Evolutionary conservation across 2,329 filamentous ascomycete genomes (phyloP), one percentile per base, ranked within the genome.

Genomic region (Chrysoporthe cubensis): DNA sequence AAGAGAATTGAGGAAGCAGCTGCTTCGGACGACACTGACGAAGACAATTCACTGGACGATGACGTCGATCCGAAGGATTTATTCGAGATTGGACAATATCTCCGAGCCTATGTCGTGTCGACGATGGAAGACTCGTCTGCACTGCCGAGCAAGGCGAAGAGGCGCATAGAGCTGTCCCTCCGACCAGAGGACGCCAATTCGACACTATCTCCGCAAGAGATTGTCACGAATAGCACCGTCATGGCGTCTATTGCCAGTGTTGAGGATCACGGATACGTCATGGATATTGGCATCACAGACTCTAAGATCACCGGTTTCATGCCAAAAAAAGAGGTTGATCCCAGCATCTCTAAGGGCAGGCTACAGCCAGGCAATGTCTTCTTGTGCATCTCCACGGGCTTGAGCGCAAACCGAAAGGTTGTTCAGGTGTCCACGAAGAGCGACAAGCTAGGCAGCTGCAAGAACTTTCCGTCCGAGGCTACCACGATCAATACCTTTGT

Each of bases 241-340:
- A 96, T 98, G 85, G 95, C 94, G 1, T 91, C 94, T 0, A 90
- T 99, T 37, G 80, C 87, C 62, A 99, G 95, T 78, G 91, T 96
- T n/a, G 95, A 99, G 79, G 96, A 99, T 74, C 94, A 97, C 75
- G 96, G 96, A 70, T 86, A 96, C 67, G 88, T 98, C 66, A 97
- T 99, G 93, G 93, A 97, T 73, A 80, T 98, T 48, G 93, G 93
- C 21, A 82, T 98, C 7, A 84, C 89, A 46, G 87, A 89, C 64
- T 81, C 85, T 43, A 85, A 87, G 48, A 78, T 94, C 64, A 90
- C 89, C 71, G 96, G 92, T 2, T 99, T 99, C 80, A 84, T 99
- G 75, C 88, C 93, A 5, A 91, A 91, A 70, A 93, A 91, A 75
- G 94, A 97, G 76, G 82, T 97, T 21, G 91, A 92, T 62, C 77